phyloP scores from a whole-genome alignment of 75 land plant genomes.

The Chamaecyparis obtusa region DNA sequence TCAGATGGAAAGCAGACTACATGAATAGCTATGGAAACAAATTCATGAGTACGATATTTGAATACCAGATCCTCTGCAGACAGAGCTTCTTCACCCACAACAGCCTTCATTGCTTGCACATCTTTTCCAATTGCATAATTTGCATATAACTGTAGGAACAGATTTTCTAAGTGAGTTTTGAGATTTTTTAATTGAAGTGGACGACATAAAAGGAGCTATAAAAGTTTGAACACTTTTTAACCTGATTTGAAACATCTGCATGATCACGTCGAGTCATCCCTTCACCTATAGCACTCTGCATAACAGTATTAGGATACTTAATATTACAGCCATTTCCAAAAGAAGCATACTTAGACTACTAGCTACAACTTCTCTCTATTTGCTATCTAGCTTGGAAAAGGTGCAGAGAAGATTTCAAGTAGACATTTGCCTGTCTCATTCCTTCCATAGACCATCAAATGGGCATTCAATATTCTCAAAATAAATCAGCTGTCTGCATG shows the following conservation, averaged over 20 bases:
- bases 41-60: neutral
- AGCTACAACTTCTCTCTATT: neutral
- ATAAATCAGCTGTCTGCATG: neutral
- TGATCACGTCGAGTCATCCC: constrained; percentile 99
- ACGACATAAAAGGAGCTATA: neutral
- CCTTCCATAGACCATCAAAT: neutral
- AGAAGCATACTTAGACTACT: neutral
- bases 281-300: constrained; percentile 99
- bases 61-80: constrained; percentile 96
- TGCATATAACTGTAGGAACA: constrained; percentile 78
- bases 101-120: constrained; percentile 99
- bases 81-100: constrained; percentile 98
- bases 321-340: constrained; percentile 5
- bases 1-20: neutral
- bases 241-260: constrained; percentile 98
- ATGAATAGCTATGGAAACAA: neutral
- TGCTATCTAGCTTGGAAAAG: neutral
- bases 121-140: constrained; percentile 99
- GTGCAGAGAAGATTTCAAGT: neutral
- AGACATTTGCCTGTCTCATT: neutral
- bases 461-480: neutral
- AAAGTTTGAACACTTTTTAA: constrained; percentile 1
- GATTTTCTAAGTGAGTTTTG: neutral
- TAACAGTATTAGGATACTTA: neutral
- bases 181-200: neutral